phyloP scores from a whole-genome alignment of 2,329 filamentous ascomycete species.

The Aspergillus sp. region DNA sequence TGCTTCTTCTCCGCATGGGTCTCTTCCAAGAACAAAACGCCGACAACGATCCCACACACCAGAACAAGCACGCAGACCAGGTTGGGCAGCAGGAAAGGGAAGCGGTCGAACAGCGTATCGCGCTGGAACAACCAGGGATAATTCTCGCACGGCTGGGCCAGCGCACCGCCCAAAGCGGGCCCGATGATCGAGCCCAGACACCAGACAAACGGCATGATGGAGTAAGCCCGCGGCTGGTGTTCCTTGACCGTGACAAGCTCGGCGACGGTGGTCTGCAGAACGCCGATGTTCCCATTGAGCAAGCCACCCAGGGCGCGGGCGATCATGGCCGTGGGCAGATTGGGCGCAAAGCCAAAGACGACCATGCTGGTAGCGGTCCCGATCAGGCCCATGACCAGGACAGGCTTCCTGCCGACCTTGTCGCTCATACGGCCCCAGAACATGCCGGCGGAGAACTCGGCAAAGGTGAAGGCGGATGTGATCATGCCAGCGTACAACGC shows the following conservation, averaged over 20 bases:
- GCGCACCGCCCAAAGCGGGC: constrained; percentile 78
- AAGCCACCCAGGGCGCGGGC: constrained; percentile 83
- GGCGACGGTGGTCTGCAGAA: constrained; percentile 87
- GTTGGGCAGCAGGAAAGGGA: constrained; percentile 86
- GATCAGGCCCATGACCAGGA: constrained; percentile 77
- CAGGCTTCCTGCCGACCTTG: constrained; percentile 81
- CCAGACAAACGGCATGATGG: constrained; percentile 98
- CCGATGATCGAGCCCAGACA: constrained; percentile 93
- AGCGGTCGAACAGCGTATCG: constrained; percentile 72
- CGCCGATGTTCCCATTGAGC: constrained; percentile 92
- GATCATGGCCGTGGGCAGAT: constrained; percentile 69
- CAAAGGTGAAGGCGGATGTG: constrained; percentile 90
- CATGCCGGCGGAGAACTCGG: constrained; percentile 85
- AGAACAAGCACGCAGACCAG: constrained; percentile 79
- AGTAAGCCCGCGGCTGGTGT: constrained; percentile 88
- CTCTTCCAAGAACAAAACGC: constrained; percentile 83
- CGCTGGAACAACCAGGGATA: constrained; percentile 65
- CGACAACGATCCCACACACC: constrained; percentile 63
- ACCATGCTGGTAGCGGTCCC: constrained; percentile 91
- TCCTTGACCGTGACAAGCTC: constrained; percentile 89
- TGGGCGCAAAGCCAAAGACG: constrained; percentile 82
- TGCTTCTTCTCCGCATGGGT: constrained; percentile 78
- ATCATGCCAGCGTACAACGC: constrained; percentile 92
- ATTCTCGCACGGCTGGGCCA: constrained; percentile 76
- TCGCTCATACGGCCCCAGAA: constrained; percentile 93